These are phyloP conservation scores for Trichocladium uniseriatum DNA, from an alignment of 495 filamentous ascomycete species.

Conservation along the genomic window DNA sequence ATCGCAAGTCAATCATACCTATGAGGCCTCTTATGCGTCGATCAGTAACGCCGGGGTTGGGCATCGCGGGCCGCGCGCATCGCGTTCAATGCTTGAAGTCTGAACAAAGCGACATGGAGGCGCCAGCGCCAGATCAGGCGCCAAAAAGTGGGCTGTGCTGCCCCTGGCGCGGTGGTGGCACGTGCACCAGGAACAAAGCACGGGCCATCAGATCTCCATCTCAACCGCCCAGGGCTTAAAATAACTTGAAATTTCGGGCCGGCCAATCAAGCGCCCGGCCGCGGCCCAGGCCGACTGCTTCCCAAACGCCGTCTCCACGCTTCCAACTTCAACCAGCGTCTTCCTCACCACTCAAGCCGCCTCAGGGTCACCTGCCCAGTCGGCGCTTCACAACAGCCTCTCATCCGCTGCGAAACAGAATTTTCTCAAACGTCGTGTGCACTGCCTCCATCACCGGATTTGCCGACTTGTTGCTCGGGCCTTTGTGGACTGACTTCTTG, in stretches of 20 bases:
- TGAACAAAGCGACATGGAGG: too few relatives aligned
- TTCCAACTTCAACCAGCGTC: constrained; percentile 1
- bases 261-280: constrained; percentile 19
- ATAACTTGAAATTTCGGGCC: constrained; percentile 9
- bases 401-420: neutral
- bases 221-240: constrained; percentile 14
- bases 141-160: constrained; percentile 4
- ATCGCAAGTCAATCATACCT: neutral
- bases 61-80: neutral
- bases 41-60: neutral
- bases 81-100: too few relatives aligned
- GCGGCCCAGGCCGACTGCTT: constrained; percentile 2
- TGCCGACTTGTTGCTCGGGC: too few relatives aligned
- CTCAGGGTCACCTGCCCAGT: constrained; percentile 3
- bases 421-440: neutral
- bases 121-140: neutral
- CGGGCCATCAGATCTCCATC: neutral
- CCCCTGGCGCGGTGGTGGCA: neutral
- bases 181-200: constrained; percentile 1
- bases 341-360: constrained; percentile 11
- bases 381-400: constrained; percentile 14
- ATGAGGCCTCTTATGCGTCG: neutral
- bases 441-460: neutral
- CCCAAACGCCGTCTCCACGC: constrained; percentile 10
- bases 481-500: neutral